Base-by-base conservation (phyloP, 306 rosid genomes). In the Astragalus glycyphyllos region DNA sequence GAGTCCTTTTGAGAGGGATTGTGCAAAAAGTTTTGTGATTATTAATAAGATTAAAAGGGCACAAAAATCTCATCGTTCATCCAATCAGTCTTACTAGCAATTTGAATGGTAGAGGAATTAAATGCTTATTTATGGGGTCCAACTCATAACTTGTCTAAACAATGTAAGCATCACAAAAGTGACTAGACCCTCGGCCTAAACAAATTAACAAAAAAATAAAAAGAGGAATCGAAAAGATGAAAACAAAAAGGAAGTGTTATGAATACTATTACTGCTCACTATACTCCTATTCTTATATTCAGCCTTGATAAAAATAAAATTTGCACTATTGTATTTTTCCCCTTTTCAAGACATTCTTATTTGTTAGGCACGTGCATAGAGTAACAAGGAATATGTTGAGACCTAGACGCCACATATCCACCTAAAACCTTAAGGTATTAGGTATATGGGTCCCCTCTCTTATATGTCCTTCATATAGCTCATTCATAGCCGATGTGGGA, bases 91-190 rank as follows among this genome's bases (percentile, higher is more conserved):
- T 44, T 6, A n/a, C n/a, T n/a, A 13, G 49, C 26, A 56, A 71
- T 78, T 65, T 48, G 70, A 71, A 65, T 54, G 78, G 73, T 38
- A 72, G 16, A 41, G 75, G 68, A 77, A 78, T 58, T 61, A 31
- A 68, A 83, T 72, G 81, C 78, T 64, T 71, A 56, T 20, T 20
- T 20, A 1, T 68, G 76, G 81, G 40, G 16, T 69, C 66, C 83
- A 76, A 81, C 78, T 81, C 72, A 86, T 54, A 46, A 68, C 62
- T 49, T 65, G 42, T 64, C 75, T 55, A 57, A 77, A 58, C 49
- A 77, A 73, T 65, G 65, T 37, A 65, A 46, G 57, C 81, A 77
- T 66, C 45, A 69, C 55, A 49, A 77, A 58, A 75, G 75, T 58
- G 51, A 69, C 59, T 37, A 37, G 15, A 44, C 31, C 45, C 77